phyloP scores from a whole-genome alignment of 495 filamentous ascomycete genomes.

The Daldinia vernicosa region DNA sequence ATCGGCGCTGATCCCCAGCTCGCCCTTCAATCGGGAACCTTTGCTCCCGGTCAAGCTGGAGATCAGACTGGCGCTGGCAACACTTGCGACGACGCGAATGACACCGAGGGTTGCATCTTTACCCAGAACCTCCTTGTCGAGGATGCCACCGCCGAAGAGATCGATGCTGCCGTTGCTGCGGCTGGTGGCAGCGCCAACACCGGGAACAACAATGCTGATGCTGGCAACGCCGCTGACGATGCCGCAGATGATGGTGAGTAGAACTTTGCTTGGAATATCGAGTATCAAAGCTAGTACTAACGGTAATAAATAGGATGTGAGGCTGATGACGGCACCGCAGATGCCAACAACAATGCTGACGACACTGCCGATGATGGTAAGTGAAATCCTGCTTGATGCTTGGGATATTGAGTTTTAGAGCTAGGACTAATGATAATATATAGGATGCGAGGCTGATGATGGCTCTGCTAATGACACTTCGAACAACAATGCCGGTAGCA shows the following conservation, averaged over 20 bases:
- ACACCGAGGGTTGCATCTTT: slow-evolving; percentile 69
- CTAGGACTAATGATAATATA: slow-evolving; percentile 38
- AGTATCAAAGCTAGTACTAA: slow-evolving; percentile 19
- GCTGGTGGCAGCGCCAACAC: slow-evolving; percentile 30
- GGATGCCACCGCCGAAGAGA: slow-evolving; percentile 65
- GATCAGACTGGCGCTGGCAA: slow-evolving; percentile 67
- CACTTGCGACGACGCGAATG: slow-evolving; percentile 62
- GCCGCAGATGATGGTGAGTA: slow-evolving; percentile 32
- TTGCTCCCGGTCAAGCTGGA: slow-evolving; percentile 65
- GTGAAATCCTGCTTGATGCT: background rate
- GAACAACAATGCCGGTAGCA: background rate
- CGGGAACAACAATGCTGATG: slow-evolving; percentile 3
- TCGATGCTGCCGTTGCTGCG: slow-evolving; percentile 59
- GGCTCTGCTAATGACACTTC: slow-evolving; percentile 27
- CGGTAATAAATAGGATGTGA: slow-evolving; percentile 28
- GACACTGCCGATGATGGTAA: slow-evolving; percentile 29
- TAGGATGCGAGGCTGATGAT: slow-evolving; percentile 54
- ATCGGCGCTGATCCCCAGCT: slow-evolving; percentile 67
- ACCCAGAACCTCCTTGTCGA: slow-evolving; percentile 66
- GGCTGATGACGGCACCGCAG: slow-evolving; percentile 35
- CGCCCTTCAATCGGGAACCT: slow-evolving; percentile 66
- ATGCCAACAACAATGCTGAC: slow-evolving; percentile 5
- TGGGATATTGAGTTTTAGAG: background rate
- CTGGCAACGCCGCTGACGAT: slow-evolving; percentile 13
- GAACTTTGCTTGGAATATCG: background rate